These are phyloP conservation scores for Hirsutella minnesotensis DNA, from an alignment of 2,329 filamentous ascomycete species.

Conservation along the genomic window DNA sequence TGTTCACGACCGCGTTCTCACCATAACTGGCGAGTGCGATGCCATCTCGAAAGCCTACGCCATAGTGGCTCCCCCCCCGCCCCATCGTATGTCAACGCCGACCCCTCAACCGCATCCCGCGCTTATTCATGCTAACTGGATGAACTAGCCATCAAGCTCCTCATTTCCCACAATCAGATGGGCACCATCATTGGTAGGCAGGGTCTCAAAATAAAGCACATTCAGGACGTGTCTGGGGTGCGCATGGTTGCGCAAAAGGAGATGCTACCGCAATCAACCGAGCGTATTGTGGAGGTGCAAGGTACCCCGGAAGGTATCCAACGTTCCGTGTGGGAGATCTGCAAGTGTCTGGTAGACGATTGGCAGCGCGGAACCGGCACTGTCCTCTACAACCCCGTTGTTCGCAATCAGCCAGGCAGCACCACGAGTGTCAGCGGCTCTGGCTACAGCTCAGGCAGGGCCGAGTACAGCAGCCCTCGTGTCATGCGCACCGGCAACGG, in stretches of 20 bases:
- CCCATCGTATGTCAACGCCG: constrained; percentile 59
- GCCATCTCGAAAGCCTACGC: constrained; percentile 87
- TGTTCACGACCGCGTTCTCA: constrained; percentile 92
- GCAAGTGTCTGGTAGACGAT: constrained; percentile 95
- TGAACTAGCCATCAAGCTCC: constrained; percentile 73
- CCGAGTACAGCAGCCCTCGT: constrained; percentile 51
- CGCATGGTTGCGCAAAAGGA: constrained; percentile 99
- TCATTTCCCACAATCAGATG: constrained; percentile 99
- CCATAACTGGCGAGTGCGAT: constrained; percentile 82
- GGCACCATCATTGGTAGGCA: constrained; percentile 96
- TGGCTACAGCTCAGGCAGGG: constrained; percentile 23
- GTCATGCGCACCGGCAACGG: constrained; percentile 95
- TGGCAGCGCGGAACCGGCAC: constrained; percentile 96
- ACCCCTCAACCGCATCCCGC: too few relatives aligned
- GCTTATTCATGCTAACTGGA: constrained; percentile 6
- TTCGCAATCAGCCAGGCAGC: constrained; percentile 62
- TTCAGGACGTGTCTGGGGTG: constrained; percentile 90
- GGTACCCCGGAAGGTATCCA: constrained; percentile 92
- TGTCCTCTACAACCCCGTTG: constrained; percentile 92
- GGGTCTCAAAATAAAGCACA: constrained; percentile 98
- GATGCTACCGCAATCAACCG: constrained; percentile 97
- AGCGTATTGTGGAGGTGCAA: constrained; percentile 94
- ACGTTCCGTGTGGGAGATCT: constrained; percentile 95
- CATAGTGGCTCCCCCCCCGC: constrained; percentile 78
- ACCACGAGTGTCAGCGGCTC: constrained; percentile 29